Evolutionary conservation across 208 protist genomes (phyloP), one percentile per base, ranked within the genome.

Genomic region (Crithidia brevicula): DNA sequence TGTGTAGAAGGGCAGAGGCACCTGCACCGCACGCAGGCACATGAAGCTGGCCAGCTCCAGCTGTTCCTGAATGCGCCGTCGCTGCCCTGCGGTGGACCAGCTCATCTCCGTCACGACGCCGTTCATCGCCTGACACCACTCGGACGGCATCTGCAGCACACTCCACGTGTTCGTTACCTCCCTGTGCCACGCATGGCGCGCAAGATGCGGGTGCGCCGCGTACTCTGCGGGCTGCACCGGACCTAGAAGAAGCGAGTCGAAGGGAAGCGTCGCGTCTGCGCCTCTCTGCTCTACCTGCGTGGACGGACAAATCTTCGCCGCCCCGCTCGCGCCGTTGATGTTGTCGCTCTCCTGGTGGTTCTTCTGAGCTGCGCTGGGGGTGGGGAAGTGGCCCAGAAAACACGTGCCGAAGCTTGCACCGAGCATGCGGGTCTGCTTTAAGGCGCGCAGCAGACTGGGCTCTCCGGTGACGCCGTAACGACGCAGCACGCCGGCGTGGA

Each of bases 41-140:
- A 96, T 79, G 71, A 93, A 96, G 47, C 67, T 60, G 23, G 83
- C 88, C 7, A 96, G 73, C 47, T 89, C 76, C 28, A 96, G 77
- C 75, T 93, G 85, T 53, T 76, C 47, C 23, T 47, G 15, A 27
- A 89, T 77, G 15, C 46, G 52, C 23, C 28, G 49, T 11, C 67
- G 75, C 33, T 73, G 28, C 43, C 25, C 63, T 2, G 33, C 36
- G 8, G 61, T 73, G 0, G 49, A 47, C 88, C 88, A 96, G 40
- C 49, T 49, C 23, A 45, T 9, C 42, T 72, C 60, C 30, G 79
- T 76, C 47, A 91, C 77, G 4, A 72, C 46, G 16, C 85, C 86
- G 49, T 72, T 85, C 45, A 80, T 73, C 25, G 38, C 34, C 6
- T 72, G 54, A 22, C 65, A 74, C 87, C 89, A 95, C 52, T 73